Conservation (phyloP, 371 early-diverging fungal genomes). For the Apophysomyces ossiformis region DNA sequence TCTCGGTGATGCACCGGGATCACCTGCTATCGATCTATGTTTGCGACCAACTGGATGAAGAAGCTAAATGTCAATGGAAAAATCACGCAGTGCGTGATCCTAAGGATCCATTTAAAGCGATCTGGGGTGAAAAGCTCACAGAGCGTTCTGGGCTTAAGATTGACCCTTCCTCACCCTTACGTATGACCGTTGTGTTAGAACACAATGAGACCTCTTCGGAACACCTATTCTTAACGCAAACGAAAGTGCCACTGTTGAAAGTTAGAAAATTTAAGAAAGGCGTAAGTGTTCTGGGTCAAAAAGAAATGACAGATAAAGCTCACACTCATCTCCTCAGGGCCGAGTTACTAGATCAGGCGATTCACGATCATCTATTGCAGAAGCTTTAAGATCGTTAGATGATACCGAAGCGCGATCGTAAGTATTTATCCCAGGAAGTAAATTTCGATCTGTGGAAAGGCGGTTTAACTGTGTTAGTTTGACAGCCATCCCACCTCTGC, state of each 20-base stretch:
- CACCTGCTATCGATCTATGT: slow-evolving; percentile 49
- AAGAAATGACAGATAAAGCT: background rate
- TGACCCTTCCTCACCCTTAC: slow-evolving; percentile 42
- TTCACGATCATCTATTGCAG: slow-evolving; percentile 57
- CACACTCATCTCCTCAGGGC: slow-evolving; percentile 28
- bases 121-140: slow-evolving; percentile 43
- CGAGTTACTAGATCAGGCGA: slow-evolving; percentile 54
- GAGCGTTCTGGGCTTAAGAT: slow-evolving; percentile 29
- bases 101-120: slow-evolving; percentile 54
- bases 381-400: slow-evolving; percentile 57
- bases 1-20: slow-evolving; percentile 55
- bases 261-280: slow-evolving; percentile 61
- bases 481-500: slow-evolving; percentile 52
- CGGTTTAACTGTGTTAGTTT: slow-evolving; percentile 20
- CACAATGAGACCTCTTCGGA: slow-evolving; percentile 65
- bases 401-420: slow-evolving; percentile 58
- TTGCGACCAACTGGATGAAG: slow-evolving; percentile 20
- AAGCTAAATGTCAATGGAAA: slow-evolving; percentile 12
- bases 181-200: slow-evolving; percentile 60
- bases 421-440: slow-evolving; percentile 30
- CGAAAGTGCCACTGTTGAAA: slow-evolving; percentile 61
- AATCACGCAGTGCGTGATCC: slow-evolving; percentile 35
- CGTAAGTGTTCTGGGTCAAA: slow-evolving; percentile 29
- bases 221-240: slow-evolving; percentile 66
- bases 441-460: slow-evolving; percentile 13